Percentiles rank a stretch among this genome's conserved stretches.
Conservation (phyloP, 2,329 filamentous ascomycete species). For the Zasmidium angulare region DNA sequence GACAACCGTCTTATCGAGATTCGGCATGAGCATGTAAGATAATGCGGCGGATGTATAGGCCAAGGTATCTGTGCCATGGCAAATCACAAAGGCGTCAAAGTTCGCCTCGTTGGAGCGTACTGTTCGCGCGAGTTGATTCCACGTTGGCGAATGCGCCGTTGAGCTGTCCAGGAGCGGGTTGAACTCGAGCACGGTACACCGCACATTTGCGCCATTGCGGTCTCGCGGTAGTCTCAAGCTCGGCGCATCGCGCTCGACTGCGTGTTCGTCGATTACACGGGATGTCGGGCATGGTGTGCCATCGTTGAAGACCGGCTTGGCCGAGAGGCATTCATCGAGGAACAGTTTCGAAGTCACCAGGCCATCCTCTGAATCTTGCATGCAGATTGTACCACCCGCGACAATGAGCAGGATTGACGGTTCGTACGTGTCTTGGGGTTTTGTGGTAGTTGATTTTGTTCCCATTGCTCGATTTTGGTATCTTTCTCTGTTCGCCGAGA, state of each 20-base stretch:
- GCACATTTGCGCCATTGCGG: slow-evolving; percentile 75
- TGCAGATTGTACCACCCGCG: slow-evolving; percentile 86
- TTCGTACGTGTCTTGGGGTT: slow-evolving; percentile 15
- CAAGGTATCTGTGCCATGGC: slow-evolving; percentile 87
- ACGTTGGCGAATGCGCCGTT: slow-evolving; percentile 82
- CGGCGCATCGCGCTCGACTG: slow-evolving; percentile 45
- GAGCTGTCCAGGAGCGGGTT: slow-evolving; percentile 82
- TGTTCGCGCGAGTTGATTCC: slow-evolving; percentile 79
- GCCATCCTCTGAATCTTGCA: slow-evolving; percentile 78
- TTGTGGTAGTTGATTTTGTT: background rate
- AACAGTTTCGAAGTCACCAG: slow-evolving; percentile 74
- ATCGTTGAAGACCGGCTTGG: slow-evolving; percentile 84
- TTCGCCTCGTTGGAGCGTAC: slow-evolving; percentile 81
- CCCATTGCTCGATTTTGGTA: slow-evolving; percentile 10
- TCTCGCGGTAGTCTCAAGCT: slow-evolving; percentile 78
- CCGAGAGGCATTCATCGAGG: slow-evolving; percentile 76
- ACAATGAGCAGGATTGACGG: slow-evolving; percentile 75
- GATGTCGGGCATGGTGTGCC: slow-evolving; percentile 49
- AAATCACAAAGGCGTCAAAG: slow-evolving; percentile 87
- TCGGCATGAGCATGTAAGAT: slow-evolving; percentile 82
- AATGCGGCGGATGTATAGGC: slow-evolving; percentile 85
- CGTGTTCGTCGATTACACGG: slow-evolving; percentile 27
- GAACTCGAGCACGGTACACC: slow-evolving; percentile 84
- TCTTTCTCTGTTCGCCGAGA: slow-evolving; percentile 19
- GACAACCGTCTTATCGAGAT: slow-evolving; percentile 87